Evolutionary conservation across 2,329 filamentous ascomycete genomes (phyloP).

Genomic region (Chalara sp.): DNA sequence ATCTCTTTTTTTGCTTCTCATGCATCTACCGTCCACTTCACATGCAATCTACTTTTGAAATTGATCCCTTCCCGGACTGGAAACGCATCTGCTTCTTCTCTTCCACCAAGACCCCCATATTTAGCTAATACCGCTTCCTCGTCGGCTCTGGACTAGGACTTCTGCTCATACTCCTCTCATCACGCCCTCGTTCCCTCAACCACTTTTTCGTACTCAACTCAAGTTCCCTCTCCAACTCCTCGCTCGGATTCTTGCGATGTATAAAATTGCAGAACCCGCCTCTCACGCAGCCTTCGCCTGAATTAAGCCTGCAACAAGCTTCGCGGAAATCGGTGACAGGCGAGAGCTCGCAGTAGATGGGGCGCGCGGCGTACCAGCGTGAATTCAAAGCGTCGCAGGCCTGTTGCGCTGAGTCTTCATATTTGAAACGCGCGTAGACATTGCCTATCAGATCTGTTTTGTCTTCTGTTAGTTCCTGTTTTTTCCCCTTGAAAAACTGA

Average conservation of each 20-base stretch:
- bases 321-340: slow-evolving; percentile 98
- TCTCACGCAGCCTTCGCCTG: slow-evolving; percentile 88
- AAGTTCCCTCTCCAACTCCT: slow-evolving; percentile 84
- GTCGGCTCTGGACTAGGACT: slow-evolving; percentile 84
- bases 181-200: slow-evolving; percentile 76
- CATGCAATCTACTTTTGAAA: not conserved
- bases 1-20: no score
- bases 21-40: no score
- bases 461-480: slow-evolving; percentile 1
- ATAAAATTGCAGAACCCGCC: slow-evolving; percentile 99
- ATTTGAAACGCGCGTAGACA: slow-evolving; percentile 99
- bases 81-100: not conserved
- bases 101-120: no score
- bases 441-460: slow-evolving; percentile 84
- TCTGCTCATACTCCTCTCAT: slow-evolving; percentile 73
- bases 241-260: slow-evolving; percentile 87
- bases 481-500: not conserved
- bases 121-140: slow-evolving; percentile 56
- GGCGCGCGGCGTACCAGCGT: slow-evolving; percentile 93
- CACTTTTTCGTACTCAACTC: slow-evolving; percentile 92
- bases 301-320: slow-evolving; percentile 92
- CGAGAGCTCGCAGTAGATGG: slow-evolving; percentile 95
- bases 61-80: not conserved
- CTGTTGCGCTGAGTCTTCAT: slow-evolving; percentile 90
- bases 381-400: slow-evolving; percentile 92